Percentiles rank a stretch among this genome's conserved stretches.
phyloP scores from a whole-genome alignment of 1,284 basidiomycete species.

The Fomes fomentarius region DNA sequence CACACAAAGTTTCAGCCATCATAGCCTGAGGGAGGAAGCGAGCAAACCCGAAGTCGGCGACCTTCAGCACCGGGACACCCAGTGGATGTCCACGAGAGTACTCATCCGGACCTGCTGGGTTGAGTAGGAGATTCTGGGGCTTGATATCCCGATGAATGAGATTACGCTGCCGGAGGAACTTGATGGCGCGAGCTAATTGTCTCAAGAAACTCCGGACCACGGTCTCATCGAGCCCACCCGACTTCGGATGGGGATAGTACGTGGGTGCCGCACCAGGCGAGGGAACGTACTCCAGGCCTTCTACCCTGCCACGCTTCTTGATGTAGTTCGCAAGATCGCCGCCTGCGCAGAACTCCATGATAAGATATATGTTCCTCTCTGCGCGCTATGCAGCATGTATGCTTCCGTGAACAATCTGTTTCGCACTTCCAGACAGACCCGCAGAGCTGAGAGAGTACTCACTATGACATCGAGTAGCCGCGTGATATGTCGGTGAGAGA shows the following conservation, averaged over 20 bases:
- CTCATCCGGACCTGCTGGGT: slow-evolving; percentile 81
- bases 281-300: slow-evolving; percentile 82
- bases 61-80: slow-evolving; percentile 93
- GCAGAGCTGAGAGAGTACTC: slow-evolving; percentile 30
- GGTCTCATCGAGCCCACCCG: slow-evolving; percentile 89
- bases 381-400: slow-evolving; percentile 64
- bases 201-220: slow-evolving; percentile 93
- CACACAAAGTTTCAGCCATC: slow-evolving; percentile 97
- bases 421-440: neutral
- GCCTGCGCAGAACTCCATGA: slow-evolving; percentile 97
- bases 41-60: slow-evolving; percentile 98
- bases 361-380: slow-evolving; percentile 92
- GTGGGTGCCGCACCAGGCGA: slow-evolving; percentile 67
- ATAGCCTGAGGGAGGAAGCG: slow-evolving; percentile 89
- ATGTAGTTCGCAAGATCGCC: slow-evolving; percentile 97
- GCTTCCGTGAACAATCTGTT: neutral
- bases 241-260: slow-evolving; percentile 89
- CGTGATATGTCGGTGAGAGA: slow-evolving; percentile 94
- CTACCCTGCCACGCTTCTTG: slow-evolving; percentile 88
- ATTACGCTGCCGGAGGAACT: slow-evolving; percentile 88
- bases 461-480: slow-evolving; percentile 91
- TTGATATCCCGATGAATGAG: slow-evolving; percentile 98
- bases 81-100: slow-evolving; percentile 85
- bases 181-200: slow-evolving; percentile 92
- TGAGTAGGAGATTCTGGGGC: slow-evolving; percentile 94